Conservation (phyloP, 495 filamentous ascomycete genomes). For the Hypoxylon crocopeplum region DNA sequence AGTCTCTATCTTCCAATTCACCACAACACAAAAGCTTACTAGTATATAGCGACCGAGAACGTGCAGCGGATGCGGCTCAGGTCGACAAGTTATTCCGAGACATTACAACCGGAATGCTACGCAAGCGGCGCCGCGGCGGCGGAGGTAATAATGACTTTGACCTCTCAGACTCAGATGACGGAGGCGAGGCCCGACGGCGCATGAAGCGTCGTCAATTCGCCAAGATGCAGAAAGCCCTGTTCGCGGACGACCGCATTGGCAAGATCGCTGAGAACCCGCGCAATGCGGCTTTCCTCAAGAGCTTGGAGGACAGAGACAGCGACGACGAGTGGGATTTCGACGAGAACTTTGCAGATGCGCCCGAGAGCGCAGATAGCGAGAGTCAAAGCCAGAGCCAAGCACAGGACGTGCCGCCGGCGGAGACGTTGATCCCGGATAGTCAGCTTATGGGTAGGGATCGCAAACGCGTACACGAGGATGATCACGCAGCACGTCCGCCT, state of each 20-base stretch:
- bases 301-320: constrained; percentile 82
- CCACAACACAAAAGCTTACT: constrained; percentile 12
- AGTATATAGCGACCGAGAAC: constrained; percentile 65
- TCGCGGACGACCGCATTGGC: constrained; percentile 88
- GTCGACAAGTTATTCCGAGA: constrained; percentile 91
- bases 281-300: constrained; percentile 84
- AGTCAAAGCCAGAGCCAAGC: constrained; percentile 33
- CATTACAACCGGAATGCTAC: constrained; percentile 83
- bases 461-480: constrained; percentile 38
- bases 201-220: constrained; percentile 88
- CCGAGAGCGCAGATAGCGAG: constrained; percentile 50
- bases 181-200: constrained; percentile 74
- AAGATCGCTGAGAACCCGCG: constrained; percentile 92
- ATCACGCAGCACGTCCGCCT: constrained; percentile 64
- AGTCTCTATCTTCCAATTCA: constrained; percentile 45
- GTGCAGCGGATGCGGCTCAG: constrained; percentile 77
- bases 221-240: constrained; percentile 86
- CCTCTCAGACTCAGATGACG: constrained; percentile 87
- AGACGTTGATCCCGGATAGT: constrained; percentile 51
- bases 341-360: constrained; percentile 61
- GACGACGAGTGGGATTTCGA: constrained; percentile 83
- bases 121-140: constrained; percentile 67
- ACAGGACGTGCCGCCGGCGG: neutral
- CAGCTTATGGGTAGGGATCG: constrained; percentile 44
- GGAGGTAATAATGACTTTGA: constrained; percentile 78